Evolutionary conservation across 129 eudicot genomes (phyloP).

Genomic region (Apium graveolens): DNA sequence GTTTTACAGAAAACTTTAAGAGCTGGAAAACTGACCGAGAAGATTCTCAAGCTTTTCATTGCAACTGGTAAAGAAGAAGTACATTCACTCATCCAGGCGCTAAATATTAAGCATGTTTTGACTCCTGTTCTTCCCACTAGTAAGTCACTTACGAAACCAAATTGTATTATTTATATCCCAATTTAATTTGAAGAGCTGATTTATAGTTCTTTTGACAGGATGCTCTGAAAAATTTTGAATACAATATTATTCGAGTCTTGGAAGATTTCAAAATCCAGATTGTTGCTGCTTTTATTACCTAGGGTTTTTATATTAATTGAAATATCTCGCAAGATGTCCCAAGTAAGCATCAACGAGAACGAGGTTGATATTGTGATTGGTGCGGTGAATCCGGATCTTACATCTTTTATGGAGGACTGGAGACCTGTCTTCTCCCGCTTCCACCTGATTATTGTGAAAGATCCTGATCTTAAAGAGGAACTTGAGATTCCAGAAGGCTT

Average conservation of each 20-base stretch:
- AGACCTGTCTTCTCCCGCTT: slow-evolving; percentile 68
- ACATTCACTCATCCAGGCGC: slow-evolving; percentile 46
- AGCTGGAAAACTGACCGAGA: slow-evolving; percentile 74
- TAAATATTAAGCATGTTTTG: slow-evolving; percentile 53
- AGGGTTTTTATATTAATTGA: not conserved
- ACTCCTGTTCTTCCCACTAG: slow-evolving; percentile 90
- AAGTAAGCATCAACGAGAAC: slow-evolving; percentile 34
- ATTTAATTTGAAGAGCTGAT: not conserved
- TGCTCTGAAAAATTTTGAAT: slow-evolving; percentile 71
- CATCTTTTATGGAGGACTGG: slow-evolving; percentile 88
- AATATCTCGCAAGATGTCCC: slow-evolving; percentile 50
- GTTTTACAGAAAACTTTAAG: slow-evolving; percentile 54
- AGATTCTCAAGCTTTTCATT: slow-evolving; percentile 62
- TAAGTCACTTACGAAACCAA: slow-evolving; percentile 30
- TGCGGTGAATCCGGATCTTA: slow-evolving; percentile 73
- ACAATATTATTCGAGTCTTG: slow-evolving; percentile 8
- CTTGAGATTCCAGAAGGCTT: slow-evolving; percentile 69
- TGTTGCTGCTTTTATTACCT: not conserved
- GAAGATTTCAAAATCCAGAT: slow-evolving; percentile 8
- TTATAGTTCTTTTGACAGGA: slow-evolving; percentile 40
- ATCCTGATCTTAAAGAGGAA: slow-evolving; percentile 71
- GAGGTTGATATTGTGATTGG: slow-evolving; percentile 96
- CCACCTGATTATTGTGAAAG: slow-evolving; percentile 85
- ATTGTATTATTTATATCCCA: slow-evolving; percentile 4
- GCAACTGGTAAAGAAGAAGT: slow-evolving; percentile 72